phyloP scores from a whole-genome alignment of 805 yeast species.

The Suhomyces kilbournensis region DNA sequence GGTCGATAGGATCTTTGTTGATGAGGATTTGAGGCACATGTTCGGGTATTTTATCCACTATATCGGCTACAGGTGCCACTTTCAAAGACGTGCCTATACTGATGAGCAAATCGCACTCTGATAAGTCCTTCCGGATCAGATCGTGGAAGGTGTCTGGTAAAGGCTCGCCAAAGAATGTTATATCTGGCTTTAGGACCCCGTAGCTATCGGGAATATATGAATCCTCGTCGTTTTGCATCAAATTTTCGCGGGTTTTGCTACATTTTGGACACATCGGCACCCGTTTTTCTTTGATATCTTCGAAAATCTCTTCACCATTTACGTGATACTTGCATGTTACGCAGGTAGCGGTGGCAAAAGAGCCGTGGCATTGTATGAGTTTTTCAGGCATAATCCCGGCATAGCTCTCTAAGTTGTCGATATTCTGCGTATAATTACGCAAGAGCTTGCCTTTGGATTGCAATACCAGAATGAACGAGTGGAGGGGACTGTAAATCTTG shows the following conservation, averaged over 20 bases:
- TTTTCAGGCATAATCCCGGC: slow-evolving; percentile 52
- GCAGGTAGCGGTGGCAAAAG: slow-evolving; percentile 85
- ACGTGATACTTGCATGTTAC: slow-evolving; percentile 66
- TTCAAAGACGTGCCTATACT: slow-evolving; percentile 90
- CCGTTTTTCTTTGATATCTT: slow-evolving; percentile 53
- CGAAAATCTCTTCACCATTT: slow-evolving; percentile 63
- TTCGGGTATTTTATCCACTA: slow-evolving; percentile 70
- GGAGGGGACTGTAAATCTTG: slow-evolving; percentile 47
- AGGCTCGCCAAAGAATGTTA: slow-evolving; percentile 86
- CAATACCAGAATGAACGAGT: slow-evolving; percentile 63
- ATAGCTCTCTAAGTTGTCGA: slow-evolving; percentile 46
- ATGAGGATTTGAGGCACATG: slow-evolving; percentile 80
- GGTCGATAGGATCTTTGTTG: slow-evolving; percentile 71
- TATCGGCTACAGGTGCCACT: slow-evolving; percentile 88
- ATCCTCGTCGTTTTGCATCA: slow-evolving; percentile 23
- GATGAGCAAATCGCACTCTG: slow-evolving; percentile 70
- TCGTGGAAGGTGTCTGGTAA: slow-evolving; percentile 70
- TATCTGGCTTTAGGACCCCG: slow-evolving; percentile 91
- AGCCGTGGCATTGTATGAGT: slow-evolving; percentile 81
- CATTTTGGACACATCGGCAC: slow-evolving; percentile 77
- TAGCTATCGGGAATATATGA: slow-evolving; percentile 43
- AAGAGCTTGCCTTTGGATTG: slow-evolving; percentile 37
- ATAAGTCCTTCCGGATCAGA: slow-evolving; percentile 54
- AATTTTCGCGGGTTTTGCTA: slow-evolving; percentile 13
- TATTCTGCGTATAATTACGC: slow-evolving; percentile 44